These are phyloP conservation scores for Saccharomycopsis sp. DNA, from an alignment of 805 yeast species.

Conservation along the genomic window DNA sequence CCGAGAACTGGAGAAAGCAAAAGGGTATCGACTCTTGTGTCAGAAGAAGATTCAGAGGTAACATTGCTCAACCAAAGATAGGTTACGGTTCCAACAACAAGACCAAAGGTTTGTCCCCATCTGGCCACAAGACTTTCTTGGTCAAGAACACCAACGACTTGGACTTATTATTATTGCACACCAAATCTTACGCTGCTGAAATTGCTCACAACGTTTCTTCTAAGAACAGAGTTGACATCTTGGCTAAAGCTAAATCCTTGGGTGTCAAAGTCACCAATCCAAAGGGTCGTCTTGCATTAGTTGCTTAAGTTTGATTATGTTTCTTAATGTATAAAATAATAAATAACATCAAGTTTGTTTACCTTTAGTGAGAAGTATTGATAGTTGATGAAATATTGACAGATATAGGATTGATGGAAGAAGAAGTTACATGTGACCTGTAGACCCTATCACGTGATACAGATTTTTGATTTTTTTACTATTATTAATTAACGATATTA, in stretches of 20 bases:
- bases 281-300: slow-evolving; percentile 95
- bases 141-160: slow-evolving; percentile 90
- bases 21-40: slow-evolving; percentile 99
- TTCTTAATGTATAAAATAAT: slow-evolving; percentile 2
- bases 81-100: slow-evolving; percentile 99
- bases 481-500: too few species aligned
- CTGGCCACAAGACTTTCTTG: slow-evolving; percentile 96
- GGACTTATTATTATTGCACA: slow-evolving; percentile 93
- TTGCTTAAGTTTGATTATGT: slow-evolving; percentile 57
- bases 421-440: too few species aligned
- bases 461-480: too few species aligned
- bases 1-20: slow-evolving; percentile 99
- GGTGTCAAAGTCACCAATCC: slow-evolving; percentile 99
- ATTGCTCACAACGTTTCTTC: slow-evolving; percentile 98
- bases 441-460: too few species aligned
- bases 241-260: slow-evolving; percentile 95
- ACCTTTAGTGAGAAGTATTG: background rate
- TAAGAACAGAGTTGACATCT: slow-evolving; percentile 94
- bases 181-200: slow-evolving; percentile 99
- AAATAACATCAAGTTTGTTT: background rate
- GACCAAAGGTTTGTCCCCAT: slow-evolving; percentile 92
- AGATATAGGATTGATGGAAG: too few species aligned
- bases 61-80: slow-evolving; percentile 97
- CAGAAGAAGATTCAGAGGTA: slow-evolving; percentile 99
- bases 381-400: too few species aligned